Base-by-base conservation (phyloP, 495 filamentous ascomycete genomes). In the Platismatia glauca region DNA sequence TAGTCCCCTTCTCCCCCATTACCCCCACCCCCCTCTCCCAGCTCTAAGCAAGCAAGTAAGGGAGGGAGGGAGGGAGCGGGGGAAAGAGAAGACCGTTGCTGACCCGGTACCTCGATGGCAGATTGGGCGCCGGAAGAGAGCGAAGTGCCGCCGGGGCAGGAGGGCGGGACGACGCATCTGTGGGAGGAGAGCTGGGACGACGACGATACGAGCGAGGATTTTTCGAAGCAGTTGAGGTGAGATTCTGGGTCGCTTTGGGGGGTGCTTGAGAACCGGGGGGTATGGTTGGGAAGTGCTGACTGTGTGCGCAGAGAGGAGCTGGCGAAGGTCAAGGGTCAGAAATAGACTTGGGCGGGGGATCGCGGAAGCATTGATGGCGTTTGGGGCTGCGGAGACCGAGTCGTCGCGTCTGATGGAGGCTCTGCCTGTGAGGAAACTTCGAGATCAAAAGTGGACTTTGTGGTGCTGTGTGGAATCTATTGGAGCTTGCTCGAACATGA, bases 121-220 rank as follows among this genome's bases (percentile, higher is more conserved):
- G 91, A 97, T 74, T 97, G 91, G 91, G 77, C 84, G 52, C 81
- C 88, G 69, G 90, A 95, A 72, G 89, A 94, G 67, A 86, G 89
- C 65, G 90, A 95, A 73, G 86, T 90, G 55, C 84, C 87, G 38
- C 76, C 76, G 59, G 79, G 79, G 59, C 70, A 71, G 38, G 77
- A 75, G 64, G 75, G 73, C 27, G 77, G 77, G 61, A 89, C 85
- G 67, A 85, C 86, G 66, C 90, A 97, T 79, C 77, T 98, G 62
- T 98, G 94, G 94, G 94, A 98, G 78, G 94, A 98, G 81, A 97
- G 91, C 79, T 98, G 94, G 94, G 94, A 98, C 75, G 94, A 98
- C 69, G 94, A 98, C 74, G 94, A 97, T 79, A 91, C 91, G 61
- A 92, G 81, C 68, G 95, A 97, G 73, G 94, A 98, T 69, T 98